These are phyloP conservation scores for Penicillium soppii DNA, from an alignment of 495 filamentous ascomycete species.

Conservation along the genomic window DNA sequence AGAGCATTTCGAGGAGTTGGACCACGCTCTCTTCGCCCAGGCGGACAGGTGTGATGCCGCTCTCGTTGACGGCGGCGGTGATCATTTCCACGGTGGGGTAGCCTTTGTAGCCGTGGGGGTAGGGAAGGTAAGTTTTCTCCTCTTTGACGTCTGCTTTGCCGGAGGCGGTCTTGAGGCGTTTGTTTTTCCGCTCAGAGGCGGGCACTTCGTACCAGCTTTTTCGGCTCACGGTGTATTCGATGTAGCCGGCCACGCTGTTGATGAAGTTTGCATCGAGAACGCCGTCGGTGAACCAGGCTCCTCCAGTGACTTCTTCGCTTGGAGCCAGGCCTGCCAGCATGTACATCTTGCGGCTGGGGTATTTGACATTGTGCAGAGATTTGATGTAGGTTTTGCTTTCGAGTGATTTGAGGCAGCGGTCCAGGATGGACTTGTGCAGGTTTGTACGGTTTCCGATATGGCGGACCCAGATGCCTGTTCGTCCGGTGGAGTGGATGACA, in stretches of 20 bases:
- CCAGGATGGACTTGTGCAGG: constrained; percentile 74
- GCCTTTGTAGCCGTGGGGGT: constrained; percentile 63
- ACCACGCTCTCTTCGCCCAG: constrained; percentile 71
- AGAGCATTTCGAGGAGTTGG: constrained; percentile 79
- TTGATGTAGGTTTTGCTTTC: constrained; percentile 87
- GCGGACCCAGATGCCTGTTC: constrained; percentile 85
- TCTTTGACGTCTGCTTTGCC: constrained; percentile 34
- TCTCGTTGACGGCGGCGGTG: constrained; percentile 64
- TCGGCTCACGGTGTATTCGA: constrained; percentile 69
- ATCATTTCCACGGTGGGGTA: constrained; percentile 79
- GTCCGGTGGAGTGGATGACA: constrained; percentile 76
- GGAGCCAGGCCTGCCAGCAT: constrained; percentile 68
- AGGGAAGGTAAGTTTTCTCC: constrained; percentile 52
- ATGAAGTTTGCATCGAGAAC: constrained; percentile 87
- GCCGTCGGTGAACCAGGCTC: constrained; percentile 88
- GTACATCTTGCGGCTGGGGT: constrained; percentile 62
- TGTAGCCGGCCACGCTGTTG: constrained; percentile 60
- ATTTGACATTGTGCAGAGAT: constrained; percentile 60
- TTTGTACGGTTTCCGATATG: constrained; percentile 72
- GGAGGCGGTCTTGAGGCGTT: constrained; percentile 45
- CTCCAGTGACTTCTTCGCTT: constrained; percentile 84
- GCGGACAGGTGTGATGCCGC: constrained; percentile 62
- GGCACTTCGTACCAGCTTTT: constrained; percentile 63
- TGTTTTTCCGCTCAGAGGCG: constrained; percentile 28
- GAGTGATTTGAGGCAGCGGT: constrained; percentile 72